Evolutionary conservation across 208 protist species (phyloP).

Genomic region (Wallacemonas sp.): DNA sequence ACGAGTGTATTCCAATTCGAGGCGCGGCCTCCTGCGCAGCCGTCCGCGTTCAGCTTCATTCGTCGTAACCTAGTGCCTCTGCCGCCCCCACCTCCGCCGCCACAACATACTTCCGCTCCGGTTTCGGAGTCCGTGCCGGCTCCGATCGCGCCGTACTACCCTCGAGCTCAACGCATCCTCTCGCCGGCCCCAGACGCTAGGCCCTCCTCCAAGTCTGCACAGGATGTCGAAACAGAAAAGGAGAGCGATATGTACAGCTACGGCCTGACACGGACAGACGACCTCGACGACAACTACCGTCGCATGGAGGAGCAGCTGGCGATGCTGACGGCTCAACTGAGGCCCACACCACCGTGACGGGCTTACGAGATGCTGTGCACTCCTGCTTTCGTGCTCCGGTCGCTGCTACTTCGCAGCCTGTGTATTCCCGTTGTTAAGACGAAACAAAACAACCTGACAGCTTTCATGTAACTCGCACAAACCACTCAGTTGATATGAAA

Average conservation of each 20-base stretch:
- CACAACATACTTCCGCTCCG: background rate
- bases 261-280: too few relatives aligned
- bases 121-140: background rate
- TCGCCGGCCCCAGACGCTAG: background rate
- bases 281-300: conserved; percentile 1
- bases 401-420: too few relatives aligned
- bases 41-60: conserved; percentile 8
- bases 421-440: too few relatives aligned
- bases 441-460: too few relatives aligned
- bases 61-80: background rate
- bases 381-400: too few relatives aligned
- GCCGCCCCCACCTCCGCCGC: background rate
- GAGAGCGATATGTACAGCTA: too few relatives aligned
- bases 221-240: too few relatives aligned
- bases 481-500: too few relatives aligned
- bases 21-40: background rate
- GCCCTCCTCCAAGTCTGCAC: background rate
- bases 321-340: background rate
- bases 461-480: too few relatives aligned
- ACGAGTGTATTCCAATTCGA: too few relatives aligned
- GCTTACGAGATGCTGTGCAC: too few relatives aligned
- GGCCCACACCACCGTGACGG: background rate
- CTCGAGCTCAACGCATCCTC: background rate
- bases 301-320: conserved; percentile 13
- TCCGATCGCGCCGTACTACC: background rate